These are phyloP conservation scores for Leccinum subgranulosum DNA, from an alignment of 768 basidiomycete species.

Conservation along the genomic window DNA sequence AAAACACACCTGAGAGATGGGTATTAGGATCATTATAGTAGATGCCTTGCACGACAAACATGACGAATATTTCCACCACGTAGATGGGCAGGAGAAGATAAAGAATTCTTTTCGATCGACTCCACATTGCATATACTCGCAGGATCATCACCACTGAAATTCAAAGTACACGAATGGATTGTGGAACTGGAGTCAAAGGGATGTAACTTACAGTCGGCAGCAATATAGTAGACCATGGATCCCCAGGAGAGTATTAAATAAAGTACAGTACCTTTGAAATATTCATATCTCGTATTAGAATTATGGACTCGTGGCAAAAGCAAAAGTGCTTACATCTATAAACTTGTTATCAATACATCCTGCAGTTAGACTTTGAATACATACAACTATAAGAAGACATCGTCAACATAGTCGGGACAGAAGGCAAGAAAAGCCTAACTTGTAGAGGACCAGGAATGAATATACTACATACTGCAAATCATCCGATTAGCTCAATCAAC, in stretches of 20 bases:
- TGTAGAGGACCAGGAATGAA: slow-evolving; percentile 1
- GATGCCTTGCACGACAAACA: background rate
- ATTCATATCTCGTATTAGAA: background rate
- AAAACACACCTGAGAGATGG: slow-evolving; percentile 3
- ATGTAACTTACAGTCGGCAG: slow-evolving; percentile 9
- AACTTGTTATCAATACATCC: background rate
- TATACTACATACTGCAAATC: background rate
- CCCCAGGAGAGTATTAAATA: background rate
- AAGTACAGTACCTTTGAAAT: background rate
- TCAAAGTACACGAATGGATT: background rate
- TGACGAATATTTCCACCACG: background rate
- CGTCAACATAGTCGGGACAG: background rate
- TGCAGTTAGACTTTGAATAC: background rate
- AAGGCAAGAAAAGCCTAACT: background rate
- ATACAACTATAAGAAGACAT: background rate
- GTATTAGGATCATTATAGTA: slow-evolving; percentile 1
- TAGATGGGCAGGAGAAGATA: slow-evolving; percentile 1
- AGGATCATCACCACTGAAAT: slow-evolving; percentile 14
- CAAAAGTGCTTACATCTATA: slow-evolving; percentile 9
- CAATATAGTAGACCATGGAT: slow-evolving; percentile 4
- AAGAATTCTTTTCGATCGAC: slow-evolving; percentile 7
- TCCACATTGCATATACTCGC: slow-evolving; percentile 13
- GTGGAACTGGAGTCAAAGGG: too few relatives aligned
- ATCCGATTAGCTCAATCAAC: background rate
- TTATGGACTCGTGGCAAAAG: background rate